Base-by-base conservation (phyloP, 2,329 filamentous ascomycete genomes). In the Tympanopsis confertula region DNA sequence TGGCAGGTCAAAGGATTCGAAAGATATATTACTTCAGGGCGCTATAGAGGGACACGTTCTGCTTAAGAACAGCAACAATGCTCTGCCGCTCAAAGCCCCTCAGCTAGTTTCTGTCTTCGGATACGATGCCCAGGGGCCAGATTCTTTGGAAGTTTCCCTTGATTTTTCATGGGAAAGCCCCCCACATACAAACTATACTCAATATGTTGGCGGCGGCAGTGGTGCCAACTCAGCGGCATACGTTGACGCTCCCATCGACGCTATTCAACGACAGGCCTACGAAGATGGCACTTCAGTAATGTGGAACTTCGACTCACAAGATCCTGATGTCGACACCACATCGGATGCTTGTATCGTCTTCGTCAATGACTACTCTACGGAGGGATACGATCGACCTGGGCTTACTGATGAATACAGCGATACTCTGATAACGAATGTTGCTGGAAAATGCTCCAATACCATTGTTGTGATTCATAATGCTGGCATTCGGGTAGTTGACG, bases 291-390 rank as follows among this genome's bases (percentile, higher is more conserved):
- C 72, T 0, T 67, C 68, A 42, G 55, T 82, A 1, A 71, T 67
- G 42, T 76, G 68, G 63, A 73, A 79, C 47, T 65, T 74, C 32
- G 52, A 49, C 5, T 65, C 62, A 0, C 51, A 51, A 7, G 50
- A 63, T 13, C 69, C 70, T 0, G 47, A 57, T 3, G 62, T 70
- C 4, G 65, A 69, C 39, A 50, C 55, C 24, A 63, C 54, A 18
- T 61, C 67, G 3, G 68, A 86, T 48, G 64, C 83, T 13, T 88
- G 83, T 38, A 52, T 78, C 1, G 71, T 77, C 1, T 75, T 78
- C 46, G 68, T 78, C 52, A 80, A 82, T 51, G 73, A 69, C 22
- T 85, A 88, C 52, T 74, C 82, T 1, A 83, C 84, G 0, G 87
- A 94, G 57, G 84, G 82, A 0, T 86, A 73, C 56, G 70, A 86